Evolutionary conservation across 495 filamentous ascomycete species (phyloP), one percentile per base, ranked within the genome.

Genomic region (Pyrenopolyporus hunteri): DNA sequence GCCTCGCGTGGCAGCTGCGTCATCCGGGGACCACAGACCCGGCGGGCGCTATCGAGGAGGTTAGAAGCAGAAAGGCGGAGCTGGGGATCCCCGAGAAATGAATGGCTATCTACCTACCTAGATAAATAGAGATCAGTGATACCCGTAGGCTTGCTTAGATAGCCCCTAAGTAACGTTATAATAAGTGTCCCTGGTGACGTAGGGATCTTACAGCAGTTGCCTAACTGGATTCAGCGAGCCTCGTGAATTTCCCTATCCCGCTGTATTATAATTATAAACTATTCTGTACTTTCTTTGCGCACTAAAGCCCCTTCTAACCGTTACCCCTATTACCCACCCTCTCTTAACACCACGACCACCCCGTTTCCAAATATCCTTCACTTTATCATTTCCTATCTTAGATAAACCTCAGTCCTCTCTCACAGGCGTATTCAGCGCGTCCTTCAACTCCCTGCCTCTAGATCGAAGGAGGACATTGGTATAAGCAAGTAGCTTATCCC

Each of bases 1-100:
- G 86, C 23, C 80, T 94, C 70, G 83, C 84, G 52, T 97, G 92
- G 90, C 95, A 98, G 76, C 77, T 98, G 22, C 78, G 88, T 25
- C 84, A 97, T 69, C 91, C 92, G 2, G 83, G 82, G 2, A 74
- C 73, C 5, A 79, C 76, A 4, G 85, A 89, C 47, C 79, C 85
- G 13, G 70, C 79, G 5, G 82, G 78, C 16, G 90, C 81, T 4
- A 77, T 96, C 55, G 84, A 90, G 58, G 85, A 87, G 66, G 80
- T 94, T 13, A 56, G 70, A 33, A 70, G 69, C 33, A 80, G 78
- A 69, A 78, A 76, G 60, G 70, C 72, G 39, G 85, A 90, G 69
- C 73, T 91, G 47, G 78, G 79, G 32, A 80, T 87, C 40, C 59
- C 61, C 19, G 36, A 37, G 4, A 58, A 59, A 33, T 63, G 63